These are phyloP conservation scores for Drechslerella coelobrocha DNA, from an alignment of 2,329 filamentous ascomycete genomes.

Conservation along the genomic window DNA sequence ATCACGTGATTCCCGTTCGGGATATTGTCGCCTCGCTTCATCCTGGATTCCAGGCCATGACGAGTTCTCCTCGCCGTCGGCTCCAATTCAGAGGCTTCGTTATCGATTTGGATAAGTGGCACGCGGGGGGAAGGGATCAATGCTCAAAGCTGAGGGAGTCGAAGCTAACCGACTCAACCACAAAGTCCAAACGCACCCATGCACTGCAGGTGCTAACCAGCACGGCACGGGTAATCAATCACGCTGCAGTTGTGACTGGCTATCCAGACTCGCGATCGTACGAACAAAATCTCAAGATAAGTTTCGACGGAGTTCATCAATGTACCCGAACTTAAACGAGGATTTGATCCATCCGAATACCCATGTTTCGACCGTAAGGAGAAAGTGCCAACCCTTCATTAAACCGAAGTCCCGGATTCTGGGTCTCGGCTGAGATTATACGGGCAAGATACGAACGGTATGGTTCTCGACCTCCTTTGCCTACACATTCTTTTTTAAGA, in stretches of 20 bases:
- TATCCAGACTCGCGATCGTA: neutral
- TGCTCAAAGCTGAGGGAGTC: neutral
- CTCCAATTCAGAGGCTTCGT: neutral
- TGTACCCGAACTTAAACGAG: constrained; percentile 4
- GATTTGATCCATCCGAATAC: neutral
- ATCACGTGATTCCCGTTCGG: neutral
- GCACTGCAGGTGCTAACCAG: neutral
- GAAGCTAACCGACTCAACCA: constrained; percentile 3
- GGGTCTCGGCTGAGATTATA: too few species aligned
- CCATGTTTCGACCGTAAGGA: constrained; percentile 1
- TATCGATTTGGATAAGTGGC: constrained; percentile 3
- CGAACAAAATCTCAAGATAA: neutral
- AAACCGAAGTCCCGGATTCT: neutral
- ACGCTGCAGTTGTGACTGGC: neutral
- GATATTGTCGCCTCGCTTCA: neutral
- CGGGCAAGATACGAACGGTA: too few species aligned
- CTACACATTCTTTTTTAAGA: neutral
- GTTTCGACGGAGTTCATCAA: neutral
- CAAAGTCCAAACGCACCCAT: neutral
- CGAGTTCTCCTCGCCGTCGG: neutral
- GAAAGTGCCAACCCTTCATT: neutral
- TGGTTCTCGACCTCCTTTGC: too few species aligned
- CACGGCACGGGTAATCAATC: constrained; percentile 9
- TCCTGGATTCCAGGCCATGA: neutral
- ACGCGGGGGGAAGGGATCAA: neutral